Conservation (phyloP, 2,329 filamentous ascomycete species). For the Tolypocladium guangdongense region DNA sequence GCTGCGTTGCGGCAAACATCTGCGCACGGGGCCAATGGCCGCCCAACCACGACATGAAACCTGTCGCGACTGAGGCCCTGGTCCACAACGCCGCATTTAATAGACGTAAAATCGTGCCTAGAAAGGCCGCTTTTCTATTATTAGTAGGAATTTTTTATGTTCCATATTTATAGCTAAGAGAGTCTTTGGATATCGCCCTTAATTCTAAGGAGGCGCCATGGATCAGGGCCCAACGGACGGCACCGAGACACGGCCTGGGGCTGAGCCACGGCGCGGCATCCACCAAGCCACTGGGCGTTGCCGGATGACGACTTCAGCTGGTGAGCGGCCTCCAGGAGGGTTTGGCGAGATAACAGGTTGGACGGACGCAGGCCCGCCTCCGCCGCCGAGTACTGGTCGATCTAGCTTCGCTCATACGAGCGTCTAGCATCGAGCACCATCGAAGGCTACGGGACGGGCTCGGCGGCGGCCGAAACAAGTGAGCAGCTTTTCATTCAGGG, state of each 20-base stretch:
- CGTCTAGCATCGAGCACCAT: neutral
- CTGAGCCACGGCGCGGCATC: neutral
- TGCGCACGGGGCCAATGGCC: neutral
- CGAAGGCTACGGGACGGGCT: neutral
- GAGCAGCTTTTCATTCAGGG: neutral
- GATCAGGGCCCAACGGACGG: neutral
- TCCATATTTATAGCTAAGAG: too few relatives aligned
- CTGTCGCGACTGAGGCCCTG: too few relatives aligned
- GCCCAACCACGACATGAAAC: neutral
- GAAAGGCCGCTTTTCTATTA: too few relatives aligned
- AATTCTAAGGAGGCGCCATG: too few relatives aligned
- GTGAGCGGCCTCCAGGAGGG: neutral
- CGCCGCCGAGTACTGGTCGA: neutral
- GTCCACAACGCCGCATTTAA: too few relatives aligned
- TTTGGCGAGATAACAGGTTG: neutral
- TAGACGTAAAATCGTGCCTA: too few relatives aligned
- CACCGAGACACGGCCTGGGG: neutral
- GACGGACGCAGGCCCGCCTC: too few relatives aligned
- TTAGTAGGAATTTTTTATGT: too few relatives aligned
- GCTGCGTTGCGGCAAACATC: neutral
- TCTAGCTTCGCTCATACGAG: too few relatives aligned
- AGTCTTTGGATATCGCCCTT: too few relatives aligned
- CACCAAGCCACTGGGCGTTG: neutral
- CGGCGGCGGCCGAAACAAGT: too few relatives aligned
- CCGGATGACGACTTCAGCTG: neutral